A percentile compares a stretch with the other conserved stretches of the same genome.
Evolutionary conservation across 2,329 filamentous ascomycete genomes (phyloP).

Genomic region (Cadophora gregata): DNA sequence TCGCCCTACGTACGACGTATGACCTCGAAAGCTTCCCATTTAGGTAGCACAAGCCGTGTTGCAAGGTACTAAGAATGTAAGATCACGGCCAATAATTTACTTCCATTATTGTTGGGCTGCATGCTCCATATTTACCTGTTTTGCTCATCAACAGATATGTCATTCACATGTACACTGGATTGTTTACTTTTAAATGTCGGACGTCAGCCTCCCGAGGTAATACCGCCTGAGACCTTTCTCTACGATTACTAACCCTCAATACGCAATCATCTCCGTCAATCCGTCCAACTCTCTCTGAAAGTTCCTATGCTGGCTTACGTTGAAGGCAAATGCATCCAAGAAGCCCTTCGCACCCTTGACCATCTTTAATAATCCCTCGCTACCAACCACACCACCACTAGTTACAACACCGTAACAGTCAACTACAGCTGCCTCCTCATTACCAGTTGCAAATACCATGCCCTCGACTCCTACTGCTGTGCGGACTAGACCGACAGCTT

Average conservation of each 20-base stretch:
- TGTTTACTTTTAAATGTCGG: not conserved
- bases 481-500: conserved; percentile 69
- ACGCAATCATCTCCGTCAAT: conserved; percentile 69
- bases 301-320: conserved; percentile 74
- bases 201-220: not conserved
- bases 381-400: conserved; percentile 54
- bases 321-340: conserved; percentile 71
- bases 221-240: too few species aligned
- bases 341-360: conserved; percentile 73
- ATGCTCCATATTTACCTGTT: too few species aligned
- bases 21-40: too few species aligned
- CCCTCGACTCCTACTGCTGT: conserved; percentile 52
- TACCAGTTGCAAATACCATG: conserved; percentile 51
- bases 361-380: conserved; percentile 67
- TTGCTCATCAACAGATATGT: not conserved
- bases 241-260: conserved; percentile 48
- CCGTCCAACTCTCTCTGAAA: conserved; percentile 78
- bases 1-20: too few species aligned
- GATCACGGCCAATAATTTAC: too few species aligned
- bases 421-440: conserved; percentile 50
- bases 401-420: conserved; percentile 83
- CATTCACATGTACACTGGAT: not conserved
- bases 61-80: too few species aligned
- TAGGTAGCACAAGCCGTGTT: too few species aligned
- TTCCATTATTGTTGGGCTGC: too few species aligned